Conservation (phyloP, 225 moss, liverwort and hornwort species). For the Pseudoscleropodium purum region DNA sequence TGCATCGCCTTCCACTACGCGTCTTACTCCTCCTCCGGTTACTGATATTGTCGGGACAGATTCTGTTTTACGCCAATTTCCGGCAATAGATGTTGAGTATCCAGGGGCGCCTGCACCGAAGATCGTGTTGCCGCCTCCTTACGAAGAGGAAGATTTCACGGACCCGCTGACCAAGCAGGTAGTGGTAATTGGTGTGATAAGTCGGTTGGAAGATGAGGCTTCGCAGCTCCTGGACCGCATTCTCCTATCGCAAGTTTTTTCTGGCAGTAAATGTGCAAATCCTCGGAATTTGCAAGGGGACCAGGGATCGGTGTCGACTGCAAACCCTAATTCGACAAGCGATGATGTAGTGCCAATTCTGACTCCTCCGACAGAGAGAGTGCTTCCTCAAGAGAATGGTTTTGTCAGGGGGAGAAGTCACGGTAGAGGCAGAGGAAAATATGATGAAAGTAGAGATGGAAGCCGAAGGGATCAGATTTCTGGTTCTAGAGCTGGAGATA, state of each 20-base stretch:
- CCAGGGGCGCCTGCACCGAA: slow-evolving; percentile 1
- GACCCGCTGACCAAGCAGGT: slow-evolving; percentile 55
- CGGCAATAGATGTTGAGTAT: slow-evolving; percentile 5
- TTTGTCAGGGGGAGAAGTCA: slow-evolving; percentile 12
- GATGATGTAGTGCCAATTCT: not conserved
- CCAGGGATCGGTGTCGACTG: not conserved
- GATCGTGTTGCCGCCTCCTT: slow-evolving; percentile 36
- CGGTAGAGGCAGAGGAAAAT: slow-evolving; percentile 26
- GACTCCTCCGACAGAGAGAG: slow-evolving; percentile 1
- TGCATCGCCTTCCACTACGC: slow-evolving; percentile 4
- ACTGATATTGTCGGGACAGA: slow-evolving; percentile 10
- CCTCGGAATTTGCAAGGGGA: slow-evolving; percentile 1
- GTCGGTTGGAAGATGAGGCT: slow-evolving; percentile 66
- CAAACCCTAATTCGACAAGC: slow-evolving; percentile 21
- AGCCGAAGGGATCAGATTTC: slow-evolving; percentile 15
- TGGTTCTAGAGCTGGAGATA: slow-evolving; percentile 9
- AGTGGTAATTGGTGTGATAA: slow-evolving; percentile 84
- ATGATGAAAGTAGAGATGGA: slow-evolving; percentile 12
- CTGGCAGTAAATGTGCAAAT: slow-evolving; percentile 22
- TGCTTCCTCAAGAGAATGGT: slow-evolving; percentile 8
- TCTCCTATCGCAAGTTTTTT: slow-evolving; percentile 60
- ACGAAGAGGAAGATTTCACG: slow-evolving; percentile 18
- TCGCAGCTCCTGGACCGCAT: slow-evolving; percentile 88
- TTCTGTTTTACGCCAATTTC: not conserved
- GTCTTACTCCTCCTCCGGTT: not conserved